Evolutionary conservation across 805 yeast species (phyloP).

Genomic region (Yarrowia osloensis): DNA sequence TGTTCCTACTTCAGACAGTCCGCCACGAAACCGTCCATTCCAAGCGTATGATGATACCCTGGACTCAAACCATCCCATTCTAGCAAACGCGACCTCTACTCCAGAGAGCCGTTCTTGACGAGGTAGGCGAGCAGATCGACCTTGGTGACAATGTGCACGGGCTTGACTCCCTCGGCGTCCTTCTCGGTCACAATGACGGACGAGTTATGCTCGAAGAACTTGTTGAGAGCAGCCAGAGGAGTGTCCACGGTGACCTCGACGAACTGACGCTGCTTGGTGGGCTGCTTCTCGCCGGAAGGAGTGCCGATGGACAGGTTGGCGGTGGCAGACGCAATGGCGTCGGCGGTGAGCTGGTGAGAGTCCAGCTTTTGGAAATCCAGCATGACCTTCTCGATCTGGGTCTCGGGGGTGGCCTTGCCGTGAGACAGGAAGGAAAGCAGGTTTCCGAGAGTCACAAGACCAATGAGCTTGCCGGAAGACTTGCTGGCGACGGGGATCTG

Average conservation of each 20-base stretch:
- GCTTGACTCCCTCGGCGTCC: constrained; percentile 52
- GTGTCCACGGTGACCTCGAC: constrained; percentile 66
- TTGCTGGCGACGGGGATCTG: constrained; percentile 74
- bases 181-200: constrained; percentile 77
- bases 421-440: constrained; percentile 67
- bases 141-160: constrained; percentile 83
- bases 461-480: constrained; percentile 62
- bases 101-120: constrained; percentile 37
- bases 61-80: too few relatives aligned
- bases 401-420: constrained; percentile 56
- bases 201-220: constrained; percentile 81
- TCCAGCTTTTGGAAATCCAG: constrained; percentile 74
- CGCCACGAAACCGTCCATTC: constrained; percentile 11
- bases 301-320: constrained; percentile 32
- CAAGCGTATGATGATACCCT: background rate
- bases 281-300: constrained; percentile 42
- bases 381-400: constrained; percentile 60
- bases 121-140: constrained; percentile 68
- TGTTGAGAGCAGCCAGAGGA: constrained; percentile 65
- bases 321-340: constrained; percentile 48
- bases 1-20: background rate
- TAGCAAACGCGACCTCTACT: too few relatives aligned
- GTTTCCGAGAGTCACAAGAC: constrained; percentile 74
- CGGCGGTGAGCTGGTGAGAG: constrained; percentile 52
- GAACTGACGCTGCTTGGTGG: constrained; percentile 66